These are phyloP conservation scores for Hymenoscyphus fructigenus DNA, from an alignment of 2,329 filamentous ascomycete genomes.

Conservation along the genomic window DNA sequence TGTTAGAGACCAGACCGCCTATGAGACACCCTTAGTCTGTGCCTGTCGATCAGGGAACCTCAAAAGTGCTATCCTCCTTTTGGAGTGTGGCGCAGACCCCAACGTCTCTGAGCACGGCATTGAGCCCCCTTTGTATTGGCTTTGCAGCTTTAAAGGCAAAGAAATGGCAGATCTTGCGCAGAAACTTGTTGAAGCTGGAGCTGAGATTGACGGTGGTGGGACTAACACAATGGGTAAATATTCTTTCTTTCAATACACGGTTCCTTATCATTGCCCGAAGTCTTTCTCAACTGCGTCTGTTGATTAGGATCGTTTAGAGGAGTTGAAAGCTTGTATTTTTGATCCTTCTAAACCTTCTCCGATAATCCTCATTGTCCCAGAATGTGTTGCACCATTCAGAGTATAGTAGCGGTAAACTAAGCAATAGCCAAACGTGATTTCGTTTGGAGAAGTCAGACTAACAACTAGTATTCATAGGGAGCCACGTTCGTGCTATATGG, in stretches of 20 bases:
- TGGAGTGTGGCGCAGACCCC: background rate
- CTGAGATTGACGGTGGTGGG: background rate
- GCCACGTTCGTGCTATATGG: background rate
- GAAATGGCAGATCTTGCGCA: background rate
- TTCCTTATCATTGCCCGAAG: too few species aligned
- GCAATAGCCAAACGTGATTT: too few species aligned
- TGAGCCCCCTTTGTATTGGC: background rate
- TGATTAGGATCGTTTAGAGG: too few species aligned
- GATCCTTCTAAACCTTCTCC: too few species aligned
- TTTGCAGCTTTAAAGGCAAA: background rate
- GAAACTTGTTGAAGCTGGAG: background rate
- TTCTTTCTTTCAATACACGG: too few species aligned
- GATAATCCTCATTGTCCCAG: too few species aligned
- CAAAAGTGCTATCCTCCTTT: background rate
- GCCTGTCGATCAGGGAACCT: background rate
- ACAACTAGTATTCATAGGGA: background rate
- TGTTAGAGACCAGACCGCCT: background rate
- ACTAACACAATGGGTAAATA: background rate
- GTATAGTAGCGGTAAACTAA: too few species aligned
- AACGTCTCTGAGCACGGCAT: background rate
- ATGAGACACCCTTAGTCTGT: background rate
- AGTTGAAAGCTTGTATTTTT: too few species aligned
- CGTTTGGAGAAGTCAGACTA: background rate
- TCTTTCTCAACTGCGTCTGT: too few species aligned
- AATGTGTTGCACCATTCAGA: too few species aligned